phyloP scores from a whole-genome alignment of 345 rosid genomes.

The Raphanus raphanistrum region DNA sequence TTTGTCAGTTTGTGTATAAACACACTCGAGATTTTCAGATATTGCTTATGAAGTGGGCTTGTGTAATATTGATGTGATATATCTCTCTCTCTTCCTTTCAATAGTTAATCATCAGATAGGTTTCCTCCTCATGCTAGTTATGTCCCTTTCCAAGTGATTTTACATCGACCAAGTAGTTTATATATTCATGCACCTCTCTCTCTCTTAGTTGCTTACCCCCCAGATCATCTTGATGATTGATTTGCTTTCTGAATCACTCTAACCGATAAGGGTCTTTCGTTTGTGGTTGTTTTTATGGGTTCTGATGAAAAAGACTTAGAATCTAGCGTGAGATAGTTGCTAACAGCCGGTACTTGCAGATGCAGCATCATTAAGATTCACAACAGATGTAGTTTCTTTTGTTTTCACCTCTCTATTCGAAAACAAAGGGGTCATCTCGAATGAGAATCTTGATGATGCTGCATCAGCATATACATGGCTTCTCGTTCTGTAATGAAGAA shows the following conservation, averaged over 20 bases:
- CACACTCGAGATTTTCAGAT: slow-evolving; percentile 25
- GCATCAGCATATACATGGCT: slow-evolving; percentile 78
- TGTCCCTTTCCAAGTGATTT: slow-evolving; percentile 40
- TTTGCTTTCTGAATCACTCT: background rate
- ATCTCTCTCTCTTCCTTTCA: slow-evolving; percentile 14
- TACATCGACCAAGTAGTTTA: slow-evolving; percentile 37
- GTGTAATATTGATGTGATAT: slow-evolving; percentile 28
- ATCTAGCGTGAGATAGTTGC: slow-evolving; percentile 17
- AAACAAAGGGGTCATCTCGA: slow-evolving; percentile 37
- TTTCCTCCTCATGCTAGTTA: slow-evolving; percentile 29
- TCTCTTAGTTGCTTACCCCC: slow-evolving; percentile 14
- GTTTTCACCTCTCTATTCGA: slow-evolving; percentile 12
- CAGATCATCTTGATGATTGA: slow-evolving; percentile 1
- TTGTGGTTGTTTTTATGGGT: slow-evolving; percentile 3
- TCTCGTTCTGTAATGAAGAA: slow-evolving; percentile 16
- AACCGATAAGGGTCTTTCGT: slow-evolving; percentile 7
- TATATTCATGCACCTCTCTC: slow-evolving; percentile 31
- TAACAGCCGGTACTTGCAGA: slow-evolving; percentile 76
- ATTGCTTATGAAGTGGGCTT: slow-evolving; percentile 35
- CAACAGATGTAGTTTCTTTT: slow-evolving; percentile 39
- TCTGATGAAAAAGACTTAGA: slow-evolving; percentile 12
- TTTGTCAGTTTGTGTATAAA: slow-evolving; percentile 38
- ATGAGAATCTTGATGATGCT: slow-evolving; percentile 99
- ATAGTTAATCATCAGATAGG: slow-evolving; percentile 26
- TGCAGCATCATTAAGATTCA: slow-evolving; percentile 99